Percentiles rank a stretch among this genome's conserved stretches.
phyloP scores from a whole-genome alignment of 768 basidiomycete genomes.

The Fistulinella prunicolor region DNA sequence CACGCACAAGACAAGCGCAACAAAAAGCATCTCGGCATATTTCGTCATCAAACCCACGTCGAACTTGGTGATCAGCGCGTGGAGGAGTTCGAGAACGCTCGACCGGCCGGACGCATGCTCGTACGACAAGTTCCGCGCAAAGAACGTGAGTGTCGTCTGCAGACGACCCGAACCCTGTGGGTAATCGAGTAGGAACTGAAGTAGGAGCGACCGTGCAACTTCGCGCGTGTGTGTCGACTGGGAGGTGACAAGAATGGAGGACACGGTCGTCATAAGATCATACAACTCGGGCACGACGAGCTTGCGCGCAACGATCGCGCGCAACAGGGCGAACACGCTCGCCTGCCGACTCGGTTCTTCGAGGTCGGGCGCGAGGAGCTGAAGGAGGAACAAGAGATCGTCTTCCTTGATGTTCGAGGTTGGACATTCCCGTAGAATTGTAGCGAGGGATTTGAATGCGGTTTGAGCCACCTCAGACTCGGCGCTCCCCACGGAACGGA shows the following conservation, averaged over 20 bases:
- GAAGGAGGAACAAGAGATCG: slow-evolving; percentile 83
- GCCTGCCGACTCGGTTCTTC: slow-evolving; percentile 87
- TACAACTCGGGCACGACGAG: slow-evolving; percentile 96
- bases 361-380: slow-evolving; percentile 82
- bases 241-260: slow-evolving; percentile 89
- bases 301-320: slow-evolving; percentile 86
- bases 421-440: slow-evolving; percentile 87
- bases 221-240: slow-evolving; percentile 92
- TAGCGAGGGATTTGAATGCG: slow-evolving; percentile 81
- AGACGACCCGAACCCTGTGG: slow-evolving; percentile 93
- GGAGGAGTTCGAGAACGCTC: slow-evolving; percentile 93
- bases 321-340: slow-evolving; percentile 82
- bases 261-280: slow-evolving; percentile 91
- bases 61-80: slow-evolving; percentile 82
- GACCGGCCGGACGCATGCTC: slow-evolving; percentile 84
- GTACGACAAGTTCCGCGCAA: slow-evolving; percentile 91
- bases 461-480: slow-evolving; percentile 89
- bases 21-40: slow-evolving; percentile 85
- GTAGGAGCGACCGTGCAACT: slow-evolving; percentile 79
- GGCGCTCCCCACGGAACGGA: slow-evolving; percentile 79
- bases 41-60: slow-evolving; percentile 69
- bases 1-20: slow-evolving; percentile 86
- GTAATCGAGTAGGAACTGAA: slow-evolving; percentile 96
- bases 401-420: slow-evolving; percentile 81
- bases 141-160: slow-evolving; percentile 82